Conservation (phyloP, 1,284 basidiomycete genomes). For the Moesziomyces sp. region DNA sequence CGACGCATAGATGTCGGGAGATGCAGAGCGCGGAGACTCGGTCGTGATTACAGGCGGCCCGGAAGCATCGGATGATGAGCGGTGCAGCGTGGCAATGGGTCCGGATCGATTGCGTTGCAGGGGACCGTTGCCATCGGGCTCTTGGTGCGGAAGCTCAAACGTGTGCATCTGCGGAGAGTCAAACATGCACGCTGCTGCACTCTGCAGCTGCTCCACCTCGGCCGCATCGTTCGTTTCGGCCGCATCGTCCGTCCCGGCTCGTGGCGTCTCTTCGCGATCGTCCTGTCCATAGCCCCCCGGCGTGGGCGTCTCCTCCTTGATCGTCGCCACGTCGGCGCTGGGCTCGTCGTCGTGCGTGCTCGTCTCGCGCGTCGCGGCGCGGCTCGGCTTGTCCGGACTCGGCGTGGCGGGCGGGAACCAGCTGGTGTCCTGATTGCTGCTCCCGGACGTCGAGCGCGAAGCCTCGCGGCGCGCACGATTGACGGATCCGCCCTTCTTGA, state of each 20-base stretch:
- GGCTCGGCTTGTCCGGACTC: slow-evolving; percentile 8
- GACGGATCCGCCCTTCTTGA: slow-evolving; percentile 55
- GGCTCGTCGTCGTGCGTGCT: neutral
- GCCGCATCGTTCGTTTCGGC: neutral
- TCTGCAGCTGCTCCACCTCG: slow-evolving; percentile 11
- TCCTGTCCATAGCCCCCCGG: neutral
- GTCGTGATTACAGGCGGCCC: slow-evolving; percentile 23
- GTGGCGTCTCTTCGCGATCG: neutral
- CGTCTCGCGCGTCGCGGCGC: slow-evolving; percentile 7
- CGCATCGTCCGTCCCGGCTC: neutral
- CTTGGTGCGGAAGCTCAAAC: slow-evolving; percentile 26
- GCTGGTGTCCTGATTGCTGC: slow-evolving; percentile 22
- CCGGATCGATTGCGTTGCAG: slow-evolving; percentile 32
- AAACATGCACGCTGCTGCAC: slow-evolving; percentile 25
- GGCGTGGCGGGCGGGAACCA: slow-evolving; percentile 29
- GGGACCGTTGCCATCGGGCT: slow-evolving; percentile 30
- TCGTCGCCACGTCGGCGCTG: slow-evolving; percentile 12
- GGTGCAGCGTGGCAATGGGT: slow-evolving; percentile 28
- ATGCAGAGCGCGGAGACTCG: slow-evolving; percentile 21
- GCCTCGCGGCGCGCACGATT: slow-evolving; percentile 23
- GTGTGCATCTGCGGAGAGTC: slow-evolving; percentile 40
- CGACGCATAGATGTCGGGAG: slow-evolving; percentile 22
- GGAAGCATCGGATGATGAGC: neutral
- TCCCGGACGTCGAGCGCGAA: slow-evolving; percentile 20
- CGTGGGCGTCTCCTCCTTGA: slow-evolving; percentile 24